phyloP scores from a whole-genome alignment of 805 yeast genomes.

The Kurtzmaniella cleridarum region DNA sequence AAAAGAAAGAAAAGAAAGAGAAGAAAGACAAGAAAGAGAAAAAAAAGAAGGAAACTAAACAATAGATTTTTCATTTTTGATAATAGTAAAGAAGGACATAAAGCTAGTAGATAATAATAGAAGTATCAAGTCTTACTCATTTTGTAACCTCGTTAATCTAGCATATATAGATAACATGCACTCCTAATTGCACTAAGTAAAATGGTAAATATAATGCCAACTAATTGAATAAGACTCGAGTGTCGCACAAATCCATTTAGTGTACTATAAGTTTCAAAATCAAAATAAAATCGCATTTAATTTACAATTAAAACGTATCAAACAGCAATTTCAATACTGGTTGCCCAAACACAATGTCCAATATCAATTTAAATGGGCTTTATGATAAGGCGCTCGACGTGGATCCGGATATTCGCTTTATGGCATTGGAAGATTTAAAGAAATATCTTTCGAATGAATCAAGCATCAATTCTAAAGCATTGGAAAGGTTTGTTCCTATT shows the following conservation, averaged over 20 bases:
- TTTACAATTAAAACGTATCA: background rate
- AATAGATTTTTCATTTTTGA: no score
- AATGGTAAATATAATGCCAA: no score
- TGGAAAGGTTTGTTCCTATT: constrained; percentile 32
- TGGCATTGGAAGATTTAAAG: constrained; percentile 76
- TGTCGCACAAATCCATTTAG: no score
- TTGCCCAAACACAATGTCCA: constrained; percentile 12
- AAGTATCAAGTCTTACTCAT: background rate
- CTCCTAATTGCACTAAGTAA: no score
- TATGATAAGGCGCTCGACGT: constrained; percentile 51
- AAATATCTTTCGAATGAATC: constrained; percentile 27
- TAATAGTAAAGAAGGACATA: no score
- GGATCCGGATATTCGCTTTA: constrained; percentile 78
- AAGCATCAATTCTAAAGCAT: constrained; percentile 19
- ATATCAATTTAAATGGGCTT: constrained; percentile 23
- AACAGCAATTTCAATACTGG: background rate
- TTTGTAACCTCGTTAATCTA: background rate
- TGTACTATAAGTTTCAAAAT: no score
- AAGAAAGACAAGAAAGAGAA: constrained; percentile 11
- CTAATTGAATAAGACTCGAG: no score
- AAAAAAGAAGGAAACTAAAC: constrained; percentile 11
- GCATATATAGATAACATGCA: no score
- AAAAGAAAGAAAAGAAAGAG: constrained; percentile 9
- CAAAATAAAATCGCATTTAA: no score
- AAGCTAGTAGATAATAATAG: no score